Conservation (phyloP, 768 basidiomycete species). For the Trametes gibbosa region DNA sequence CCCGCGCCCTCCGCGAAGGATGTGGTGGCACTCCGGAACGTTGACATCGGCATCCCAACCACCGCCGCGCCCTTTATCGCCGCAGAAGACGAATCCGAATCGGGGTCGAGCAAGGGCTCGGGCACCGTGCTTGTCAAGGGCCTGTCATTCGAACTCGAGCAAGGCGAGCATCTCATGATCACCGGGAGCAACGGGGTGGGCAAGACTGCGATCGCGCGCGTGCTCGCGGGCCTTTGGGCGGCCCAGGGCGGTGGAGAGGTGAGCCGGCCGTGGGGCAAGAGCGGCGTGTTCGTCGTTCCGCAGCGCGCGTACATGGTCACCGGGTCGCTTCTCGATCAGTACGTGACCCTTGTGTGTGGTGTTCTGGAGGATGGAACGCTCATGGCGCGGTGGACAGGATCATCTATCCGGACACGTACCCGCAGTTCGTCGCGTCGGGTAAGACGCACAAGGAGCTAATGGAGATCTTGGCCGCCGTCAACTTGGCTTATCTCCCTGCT, state of each 20-base stretch:
- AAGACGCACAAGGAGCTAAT: conserved; percentile 68
- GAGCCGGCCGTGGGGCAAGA: conserved; percentile 37
- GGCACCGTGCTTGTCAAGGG: conserved; percentile 61
- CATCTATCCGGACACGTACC: conserved; percentile 88
- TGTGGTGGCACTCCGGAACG: conserved; percentile 61
- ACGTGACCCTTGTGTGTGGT: conserved; percentile 23
- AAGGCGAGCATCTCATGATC: conserved; percentile 89
- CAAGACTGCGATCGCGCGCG: conserved; percentile 85
- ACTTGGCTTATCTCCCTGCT: conserved; percentile 79
- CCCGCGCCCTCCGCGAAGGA: conserved; percentile 40
- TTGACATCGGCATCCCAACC: conserved; percentile 63
- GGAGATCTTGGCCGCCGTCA: conserved; percentile 76
- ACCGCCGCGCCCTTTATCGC: conserved; percentile 13
- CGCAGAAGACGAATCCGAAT: background rate
- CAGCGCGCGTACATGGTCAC: conserved; percentile 92
- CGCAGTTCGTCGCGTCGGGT: conserved; percentile 60
- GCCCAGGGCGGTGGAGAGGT: conserved; percentile 40
- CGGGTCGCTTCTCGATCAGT: conserved; percentile 86
- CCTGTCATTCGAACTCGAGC: conserved; percentile 58
- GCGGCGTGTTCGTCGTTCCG: conserved; percentile 80
- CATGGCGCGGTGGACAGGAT: conserved; percentile 40
- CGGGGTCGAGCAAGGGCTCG: conserved; percentile 20
- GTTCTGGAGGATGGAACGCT: background rate
- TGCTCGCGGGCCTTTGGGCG: conserved; percentile 89
- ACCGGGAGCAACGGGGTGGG: conserved; percentile 93